These are phyloP conservation scores for Trichoderma koningii DNA, from an alignment of 2,329 filamentous ascomycete species.

Conservation along the genomic window DNA sequence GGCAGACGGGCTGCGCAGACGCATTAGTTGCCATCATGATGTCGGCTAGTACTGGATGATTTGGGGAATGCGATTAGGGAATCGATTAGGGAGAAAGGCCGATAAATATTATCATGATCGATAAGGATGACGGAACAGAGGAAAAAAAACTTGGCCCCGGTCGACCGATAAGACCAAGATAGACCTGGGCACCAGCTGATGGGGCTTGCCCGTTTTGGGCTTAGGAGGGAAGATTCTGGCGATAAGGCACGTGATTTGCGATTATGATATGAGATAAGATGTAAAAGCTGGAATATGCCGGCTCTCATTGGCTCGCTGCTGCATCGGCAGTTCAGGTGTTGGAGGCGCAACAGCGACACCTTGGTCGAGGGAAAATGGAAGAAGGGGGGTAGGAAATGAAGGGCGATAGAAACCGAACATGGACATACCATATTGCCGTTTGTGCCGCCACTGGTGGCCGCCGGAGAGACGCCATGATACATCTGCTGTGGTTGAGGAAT, in stretches of 20 bases:
- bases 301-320: conserved; percentile 25
- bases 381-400: too few relatives aligned
- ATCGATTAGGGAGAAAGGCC: conserved; percentile 35
- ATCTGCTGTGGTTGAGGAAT: conserved; percentile 21
- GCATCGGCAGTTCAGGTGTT: conserved; percentile 17
- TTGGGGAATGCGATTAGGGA: conserved; percentile 29
- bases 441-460: conserved; percentile 45
- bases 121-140: conserved; percentile 44
- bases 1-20: conserved; percentile 84
- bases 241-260: conserved; percentile 30
- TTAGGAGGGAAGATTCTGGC: conserved; percentile 31
- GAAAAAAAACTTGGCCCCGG: conserved; percentile 39
- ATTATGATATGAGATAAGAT: conserved; percentile 28
- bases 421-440: conserved; percentile 46
- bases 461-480: conserved; percentile 39
- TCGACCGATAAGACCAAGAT: conserved; percentile 43
- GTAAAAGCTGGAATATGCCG: conserved; percentile 25
- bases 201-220: conserved; percentile 18
- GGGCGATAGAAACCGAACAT: not conserved
- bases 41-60: conserved; percentile 40
- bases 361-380: not conserved
- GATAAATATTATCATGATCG: conserved; percentile 42
- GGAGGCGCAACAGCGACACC: conserved; percentile 10
- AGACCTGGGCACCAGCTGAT: conserved; percentile 32
- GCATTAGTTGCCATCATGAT: conserved; percentile 59